phyloP scores from a whole-genome alignment of 345 rosid species.

The Diplotaxis tenuifolia region DNA sequence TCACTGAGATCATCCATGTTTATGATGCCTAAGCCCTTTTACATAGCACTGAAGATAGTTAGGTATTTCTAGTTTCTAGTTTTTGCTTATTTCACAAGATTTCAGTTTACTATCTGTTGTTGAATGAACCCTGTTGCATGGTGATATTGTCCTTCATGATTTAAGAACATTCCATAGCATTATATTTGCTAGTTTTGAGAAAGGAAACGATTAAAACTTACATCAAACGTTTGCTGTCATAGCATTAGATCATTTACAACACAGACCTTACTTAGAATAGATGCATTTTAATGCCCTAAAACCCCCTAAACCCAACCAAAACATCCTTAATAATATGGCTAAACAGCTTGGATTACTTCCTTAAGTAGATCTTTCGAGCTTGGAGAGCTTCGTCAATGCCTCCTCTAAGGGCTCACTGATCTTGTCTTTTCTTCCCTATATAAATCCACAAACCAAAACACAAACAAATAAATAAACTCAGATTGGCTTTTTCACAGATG shows the following conservation, averaged over 20 bases:
- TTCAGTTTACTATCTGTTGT: slow-evolving; percentile 1
- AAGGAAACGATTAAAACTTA: neutral
- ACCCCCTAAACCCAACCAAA: neutral
- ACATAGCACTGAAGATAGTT: neutral
- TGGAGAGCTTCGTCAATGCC: slow-evolving; percentile 16
- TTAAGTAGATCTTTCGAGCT: slow-evolving; percentile 13
- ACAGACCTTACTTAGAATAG: neutral
- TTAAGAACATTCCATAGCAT: neutral
- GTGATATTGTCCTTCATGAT: neutral
- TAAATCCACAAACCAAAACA: neutral
- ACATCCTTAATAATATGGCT: neutral
- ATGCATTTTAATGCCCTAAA: neutral
- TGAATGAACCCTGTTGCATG: neutral
- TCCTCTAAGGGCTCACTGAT: slow-evolving; percentile 24
- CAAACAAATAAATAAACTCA: slow-evolving; percentile 5
- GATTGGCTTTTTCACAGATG: neutral
- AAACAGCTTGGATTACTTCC: neutral
- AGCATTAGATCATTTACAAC: slow-evolving; percentile 8
- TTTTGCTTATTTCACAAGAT: neutral
- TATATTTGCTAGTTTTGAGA: neutral
- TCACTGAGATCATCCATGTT: slow-evolving; percentile 11
- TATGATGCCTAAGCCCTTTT: neutral
- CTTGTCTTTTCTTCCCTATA: slow-evolving; percentile 13
- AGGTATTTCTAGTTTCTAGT: neutral
- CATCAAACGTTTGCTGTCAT: neutral